A percentile compares a stretch with the other conserved stretches of the same genome.
phyloP scores from a whole-genome alignment of 345 rosid species.

The Tarenaya hassleriana region DNA sequence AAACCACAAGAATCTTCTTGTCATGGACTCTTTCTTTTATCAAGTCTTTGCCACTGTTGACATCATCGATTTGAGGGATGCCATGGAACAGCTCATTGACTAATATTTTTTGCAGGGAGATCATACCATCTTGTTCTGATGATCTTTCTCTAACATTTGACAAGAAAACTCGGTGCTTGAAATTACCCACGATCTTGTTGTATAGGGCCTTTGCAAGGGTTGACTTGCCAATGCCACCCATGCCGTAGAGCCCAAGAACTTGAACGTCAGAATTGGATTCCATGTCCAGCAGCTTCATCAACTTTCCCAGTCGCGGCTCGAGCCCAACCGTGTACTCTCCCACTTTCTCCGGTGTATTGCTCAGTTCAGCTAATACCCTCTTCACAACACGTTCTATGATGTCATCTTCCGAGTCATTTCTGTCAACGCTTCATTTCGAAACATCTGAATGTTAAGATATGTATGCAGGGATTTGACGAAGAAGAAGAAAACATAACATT shows the following conservation, averaged over 20 bases:
- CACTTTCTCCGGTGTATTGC: constrained; percentile 45
- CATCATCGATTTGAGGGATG: constrained; percentile 7
- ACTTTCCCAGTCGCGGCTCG: constrained; percentile 1
- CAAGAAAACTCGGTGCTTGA: constrained; percentile 27
- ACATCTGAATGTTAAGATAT: not conserved
- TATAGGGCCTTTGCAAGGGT: constrained; percentile 26
- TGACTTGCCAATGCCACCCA: constrained; percentile 42
- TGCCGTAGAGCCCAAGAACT: constrained; percentile 29
- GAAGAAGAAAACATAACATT: not conserved
- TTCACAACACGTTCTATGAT: constrained; percentile 35
- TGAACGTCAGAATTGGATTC: constrained; percentile 1
- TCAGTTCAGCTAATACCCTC: constrained; percentile 37
- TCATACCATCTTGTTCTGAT: constrained; percentile 19
- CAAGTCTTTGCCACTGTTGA: constrained; percentile 16
- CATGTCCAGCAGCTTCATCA: not conserved
- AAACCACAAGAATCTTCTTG: constrained; percentile 36
- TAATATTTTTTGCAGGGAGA: constrained; percentile 36
- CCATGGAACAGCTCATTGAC: constrained; percentile 23
- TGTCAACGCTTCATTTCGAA: not conserved
- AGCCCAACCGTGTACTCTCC: constrained; percentile 30
- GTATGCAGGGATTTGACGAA: not conserved
- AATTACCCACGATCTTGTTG: constrained; percentile 15
- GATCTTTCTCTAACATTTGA: constrained; percentile 30
- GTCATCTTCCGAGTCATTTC: constrained; percentile 9
- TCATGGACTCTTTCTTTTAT: constrained; percentile 26